Base-by-base conservation (phyloP, 2,329 filamentous ascomycete genomes). In the Sporothrix humicola region DNA sequence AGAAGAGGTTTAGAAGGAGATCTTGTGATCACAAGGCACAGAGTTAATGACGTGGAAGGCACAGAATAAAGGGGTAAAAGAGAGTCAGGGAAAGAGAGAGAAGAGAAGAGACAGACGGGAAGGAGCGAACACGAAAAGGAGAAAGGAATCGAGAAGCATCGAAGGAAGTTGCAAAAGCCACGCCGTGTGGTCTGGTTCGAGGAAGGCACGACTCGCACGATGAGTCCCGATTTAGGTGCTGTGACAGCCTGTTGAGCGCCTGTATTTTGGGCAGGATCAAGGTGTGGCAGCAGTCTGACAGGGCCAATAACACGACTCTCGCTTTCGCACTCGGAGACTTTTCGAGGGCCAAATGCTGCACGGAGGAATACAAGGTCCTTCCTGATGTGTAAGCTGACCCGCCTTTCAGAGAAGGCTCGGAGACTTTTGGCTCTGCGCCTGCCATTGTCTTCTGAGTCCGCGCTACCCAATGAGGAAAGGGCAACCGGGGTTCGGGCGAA, bases 271-370 rank as follows among this genome's bases (percentile, higher is more conserved):
- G 61, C 42, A 23, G 42, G 61, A 66, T 66, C 42, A 20, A n/a
- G 42, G 61, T 23, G 61, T 42, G 15, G 37, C 59, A 37, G 31
- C 31, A 37, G 31, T 48, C 42, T 48, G 61, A 26, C 61, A 66
- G 61, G 59, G 58, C n/a, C 61, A 66, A 66, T 66, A 48, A 66
- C 42, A 66, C 61, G 61, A 17, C 5, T 48, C 37, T 20, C 20
- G 61, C 13, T 37, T 37, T 46, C n/a, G 42, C 61, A 66, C 10
- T 66, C 61, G 70, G 70, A 72, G 70, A 72, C 70, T 72, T 72
- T 65, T 54, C 2, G 15, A 23, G 17, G 56, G 42, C 12, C 23
- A 23, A 26, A 44, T 23, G 58, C 8, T 42, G 56, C 46, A 7
- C 70, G 58, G 70, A 26, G 56, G 42, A 59, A 71, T 71, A 50